Evolutionary conservation across 2,329 filamentous ascomycete species (phyloP).

Genomic region (Penicillium sp.): DNA sequence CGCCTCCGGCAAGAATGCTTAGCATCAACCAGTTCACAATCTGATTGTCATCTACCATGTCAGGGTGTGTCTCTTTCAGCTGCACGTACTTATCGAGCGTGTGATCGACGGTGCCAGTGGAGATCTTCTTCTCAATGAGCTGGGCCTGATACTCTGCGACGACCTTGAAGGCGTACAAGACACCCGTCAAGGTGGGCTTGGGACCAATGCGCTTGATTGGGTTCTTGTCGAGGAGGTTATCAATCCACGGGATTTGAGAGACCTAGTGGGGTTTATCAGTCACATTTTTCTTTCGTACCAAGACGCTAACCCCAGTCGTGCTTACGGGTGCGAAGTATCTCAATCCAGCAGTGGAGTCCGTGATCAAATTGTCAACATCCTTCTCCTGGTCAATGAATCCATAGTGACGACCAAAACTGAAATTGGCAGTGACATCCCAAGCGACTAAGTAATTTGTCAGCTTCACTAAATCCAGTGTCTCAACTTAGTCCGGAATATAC

Average conservation of each 20-base stretch:
- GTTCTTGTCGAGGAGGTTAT: slow-evolving; percentile 33
- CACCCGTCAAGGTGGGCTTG: slow-evolving; percentile 20
- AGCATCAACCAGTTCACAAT: slow-evolving; percentile 40
- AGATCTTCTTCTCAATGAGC: slow-evolving; percentile 12
- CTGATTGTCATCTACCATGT: slow-evolving; percentile 38
- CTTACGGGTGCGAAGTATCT: slow-evolving; percentile 27
- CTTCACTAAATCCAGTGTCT: not conserved
- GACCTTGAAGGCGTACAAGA: slow-evolving; percentile 23
- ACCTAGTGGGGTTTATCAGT: slow-evolving; percentile 5
- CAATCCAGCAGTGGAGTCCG: slow-evolving; percentile 22
- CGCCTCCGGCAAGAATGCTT: slow-evolving; percentile 40
- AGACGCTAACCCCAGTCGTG: not conserved
- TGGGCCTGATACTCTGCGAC: slow-evolving; percentile 20
- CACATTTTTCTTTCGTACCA: not conserved
- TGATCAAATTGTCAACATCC: slow-evolving; percentile 28
- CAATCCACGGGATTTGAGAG: slow-evolving; percentile 28
- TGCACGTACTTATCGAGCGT: slow-evolving; percentile 47
- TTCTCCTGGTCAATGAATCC: slow-evolving; percentile 29
- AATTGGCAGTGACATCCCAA: slow-evolving; percentile 26
- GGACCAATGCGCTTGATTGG: slow-evolving; percentile 29
- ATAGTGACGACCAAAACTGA: slow-evolving; percentile 25
- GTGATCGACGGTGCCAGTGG: slow-evolving; percentile 25
- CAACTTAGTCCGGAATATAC: not conserved
- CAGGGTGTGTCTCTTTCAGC: slow-evolving; percentile 34
- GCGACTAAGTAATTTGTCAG: slow-evolving; percentile 14